These are phyloP conservation scores for Dianthus caryophyllus DNA, from an alignment of 148 eudicot genomes.

Conservation along the genomic window DNA sequence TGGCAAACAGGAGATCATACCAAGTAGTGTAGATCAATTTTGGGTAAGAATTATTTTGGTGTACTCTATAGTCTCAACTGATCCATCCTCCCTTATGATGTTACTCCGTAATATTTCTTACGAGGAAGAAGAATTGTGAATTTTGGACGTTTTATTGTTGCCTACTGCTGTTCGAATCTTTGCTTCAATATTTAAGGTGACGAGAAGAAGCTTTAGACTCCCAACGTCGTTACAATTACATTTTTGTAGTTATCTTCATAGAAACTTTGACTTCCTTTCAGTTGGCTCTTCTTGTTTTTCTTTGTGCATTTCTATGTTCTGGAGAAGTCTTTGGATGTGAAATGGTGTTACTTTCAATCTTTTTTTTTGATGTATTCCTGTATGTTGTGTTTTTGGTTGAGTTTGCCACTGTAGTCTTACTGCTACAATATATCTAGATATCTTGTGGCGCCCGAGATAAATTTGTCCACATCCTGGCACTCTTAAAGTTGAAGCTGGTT, in stretches of 20 bases:
- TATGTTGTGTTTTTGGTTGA: background rate
- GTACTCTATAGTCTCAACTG: background rate
- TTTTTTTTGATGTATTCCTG: background rate
- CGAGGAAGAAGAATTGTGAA: background rate
- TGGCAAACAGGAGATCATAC: conserved; percentile 69
- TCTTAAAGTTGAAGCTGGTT: conserved; percentile 82
- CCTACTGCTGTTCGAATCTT: background rate
- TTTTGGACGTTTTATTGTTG: background rate
- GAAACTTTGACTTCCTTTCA: background rate
- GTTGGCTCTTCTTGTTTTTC: background rate
- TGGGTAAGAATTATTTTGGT: conserved; percentile 43
- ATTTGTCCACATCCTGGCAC: conserved; percentile 71
- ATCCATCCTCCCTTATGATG: background rate
- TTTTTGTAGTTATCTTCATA: background rate
- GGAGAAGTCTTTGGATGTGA: background rate
- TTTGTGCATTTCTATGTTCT: background rate
- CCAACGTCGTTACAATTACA: background rate
- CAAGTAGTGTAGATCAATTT: conserved; percentile 81
- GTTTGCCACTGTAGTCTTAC: too few species aligned
- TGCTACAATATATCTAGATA: conserved; percentile 40
- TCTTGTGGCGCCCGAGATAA: conserved; percentile 83
- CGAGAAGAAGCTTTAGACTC: background rate
- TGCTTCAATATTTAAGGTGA: background rate
- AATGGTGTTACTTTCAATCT: background rate
- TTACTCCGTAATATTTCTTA: background rate